phyloP scores from a whole-genome alignment of 225 moss, liverwort and hornwort species.

The Antitrichia curtipendula region DNA sequence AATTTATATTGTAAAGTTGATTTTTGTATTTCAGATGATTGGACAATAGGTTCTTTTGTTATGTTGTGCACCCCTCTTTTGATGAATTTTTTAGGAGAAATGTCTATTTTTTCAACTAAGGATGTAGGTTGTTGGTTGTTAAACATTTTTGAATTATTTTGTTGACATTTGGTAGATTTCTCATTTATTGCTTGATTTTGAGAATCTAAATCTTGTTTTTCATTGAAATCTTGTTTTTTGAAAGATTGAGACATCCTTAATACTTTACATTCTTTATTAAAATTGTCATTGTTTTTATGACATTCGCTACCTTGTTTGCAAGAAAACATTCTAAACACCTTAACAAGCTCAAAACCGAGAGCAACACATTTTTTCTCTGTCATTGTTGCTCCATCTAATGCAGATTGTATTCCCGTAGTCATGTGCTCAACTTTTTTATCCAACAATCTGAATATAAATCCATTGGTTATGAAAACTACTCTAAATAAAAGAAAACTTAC shows the following conservation, averaged over 20 bases:
- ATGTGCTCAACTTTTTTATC: conserved; percentile 65
- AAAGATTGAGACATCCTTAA: background rate
- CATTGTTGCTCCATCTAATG: conserved; percentile 51
- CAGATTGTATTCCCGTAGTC: conserved; percentile 35
- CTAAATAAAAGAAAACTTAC: background rate
- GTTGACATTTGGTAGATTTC: background rate
- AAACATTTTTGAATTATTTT: background rate
- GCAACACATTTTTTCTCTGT: conserved; percentile 62
- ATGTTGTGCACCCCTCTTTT: background rate
- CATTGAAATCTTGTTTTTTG: background rate
- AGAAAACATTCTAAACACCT: conserved; percentile 68
- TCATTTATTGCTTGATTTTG: background rate
- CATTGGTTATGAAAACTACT: background rate
- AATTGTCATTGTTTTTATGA: background rate
- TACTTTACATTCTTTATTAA: background rate
- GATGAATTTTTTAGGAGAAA: background rate
- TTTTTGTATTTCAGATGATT: background rate
- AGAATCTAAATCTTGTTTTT: background rate
- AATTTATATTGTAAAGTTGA: background rate
- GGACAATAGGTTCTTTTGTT: background rate
- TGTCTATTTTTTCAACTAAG: background rate
- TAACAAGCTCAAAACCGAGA: conserved; percentile 78
- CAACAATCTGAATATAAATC: conserved; percentile 25
- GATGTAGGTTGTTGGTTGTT: background rate
- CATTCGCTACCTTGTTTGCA: conserved; percentile 18